Base-by-base conservation (phyloP, 202 grass and related monocot species). In the Bolboschoenoplectus hybrid region DNA sequence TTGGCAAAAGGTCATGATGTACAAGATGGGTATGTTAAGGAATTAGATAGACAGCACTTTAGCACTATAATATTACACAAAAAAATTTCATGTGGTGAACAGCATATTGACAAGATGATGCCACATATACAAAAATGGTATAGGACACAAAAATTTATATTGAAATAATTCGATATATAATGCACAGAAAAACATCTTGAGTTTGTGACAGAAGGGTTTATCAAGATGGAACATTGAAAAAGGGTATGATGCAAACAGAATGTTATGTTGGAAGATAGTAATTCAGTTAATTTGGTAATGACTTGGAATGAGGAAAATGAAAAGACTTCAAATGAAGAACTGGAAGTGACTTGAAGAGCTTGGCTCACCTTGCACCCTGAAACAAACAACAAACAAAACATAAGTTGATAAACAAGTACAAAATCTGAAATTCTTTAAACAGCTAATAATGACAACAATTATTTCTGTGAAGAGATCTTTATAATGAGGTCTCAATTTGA, bases 351-450 rank as follows among this genome's bases (percentile, higher is more conserved):
- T 81, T 50, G 64, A 66, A 73, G 40, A 36, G 10, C 78, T 73
- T 83, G 17, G 81, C 95, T 93, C 82, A 97, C 95, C 93, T 97
- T 95, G 95, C 86, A 89, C 86, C 89, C 95, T 97, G 95, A 86
- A 95, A 86, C 32, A 88, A 50, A 50, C 63, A 81, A 85, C 83
- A 63, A 89, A 86, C 47, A 68, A 81, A 74, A 26, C 2, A 63
- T 40, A 63, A 85, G 44, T 67, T 53, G 56, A 67, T 70, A 35
- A 61, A 56, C 46, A 35, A 87, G 60, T 58, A 40, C 13, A 79
- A 32, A 71, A 87, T 74, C 20, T 60, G 26, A 78, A 51, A 65
- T 85, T 63, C 6, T 17, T 45, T 76, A 74, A 65, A 80, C 32
- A 69, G n/a, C 14, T 41, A 79, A 13, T 44, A 17, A 57, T 78